Evolutionary conservation across 2,329 filamentous ascomycete species (phyloP), one percentile per base, ranked within the genome.

Genomic region (Lanzia echinophila): DNA sequence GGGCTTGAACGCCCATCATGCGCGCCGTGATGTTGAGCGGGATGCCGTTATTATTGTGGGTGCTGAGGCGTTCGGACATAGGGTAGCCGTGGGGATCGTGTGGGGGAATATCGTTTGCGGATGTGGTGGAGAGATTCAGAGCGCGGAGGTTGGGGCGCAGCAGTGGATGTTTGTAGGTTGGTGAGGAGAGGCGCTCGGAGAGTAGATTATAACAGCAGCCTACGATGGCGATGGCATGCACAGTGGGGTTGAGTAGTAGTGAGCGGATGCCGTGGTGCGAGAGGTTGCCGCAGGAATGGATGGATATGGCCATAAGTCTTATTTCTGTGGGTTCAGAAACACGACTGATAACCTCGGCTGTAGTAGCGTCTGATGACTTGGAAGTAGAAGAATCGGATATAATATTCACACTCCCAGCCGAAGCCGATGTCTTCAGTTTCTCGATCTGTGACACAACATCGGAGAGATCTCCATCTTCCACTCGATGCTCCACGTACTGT

Each of bases 191-290:
- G 54, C 88, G 84, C 71, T 97, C 94, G 0, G 92, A 96, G 62
- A 97, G 75, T 6, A 97, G 82, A 65, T 99, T 99, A 77, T 99
- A 97, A 76, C 94, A 99, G 75, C 94, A 99, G 45, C 94, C 94
- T 56, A 99, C 90, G 67, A 99, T 91, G 55, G 92, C 92, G 20
- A 97, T 86, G n/a, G 90, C 90, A 32, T 83, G 82, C 53, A 97
- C 91, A 4, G 84, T 81, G 0, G 87, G 86, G 67, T 96, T 97
- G 54, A 95, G 73, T 1, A 91, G 72, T 19, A 99, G 79, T 0
- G 92, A 95, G 13, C 89, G 84, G 54, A 99, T 85, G 10, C 88
- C 94, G 67, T 95, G 91, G 69, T 99, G 94, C 0, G 95, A 87
- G n/a, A 99, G 82, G 62, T 99, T 97, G 28, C 94, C 94, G 67